Evolutionary conservation across 2,329 filamentous ascomycete species (phyloP).

Genomic region (Parafenestella ontariensis): DNA sequence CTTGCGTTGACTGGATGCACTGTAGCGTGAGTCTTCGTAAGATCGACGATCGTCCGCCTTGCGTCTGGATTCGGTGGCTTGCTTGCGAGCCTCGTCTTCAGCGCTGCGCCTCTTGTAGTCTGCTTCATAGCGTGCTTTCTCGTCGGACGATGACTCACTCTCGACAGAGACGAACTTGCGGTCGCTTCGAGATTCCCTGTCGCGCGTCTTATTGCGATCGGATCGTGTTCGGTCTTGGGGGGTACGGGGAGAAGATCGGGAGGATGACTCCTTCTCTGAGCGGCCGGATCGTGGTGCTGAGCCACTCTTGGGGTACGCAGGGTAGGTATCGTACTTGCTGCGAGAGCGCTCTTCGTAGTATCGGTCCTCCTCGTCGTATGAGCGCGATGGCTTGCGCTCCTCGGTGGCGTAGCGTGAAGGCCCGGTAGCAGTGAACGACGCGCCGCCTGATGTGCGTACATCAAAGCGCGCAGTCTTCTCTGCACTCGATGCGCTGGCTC

Average conservation of each 20-base stretch:
- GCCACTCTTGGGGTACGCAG: conserved; percentile 43
- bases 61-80: conserved; percentile 31
- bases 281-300: conserved; percentile 33
- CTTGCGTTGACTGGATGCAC: conserved; percentile 29
- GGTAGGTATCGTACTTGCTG: conserved; percentile 51
- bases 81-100: conserved; percentile 32
- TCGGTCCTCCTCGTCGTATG: conserved; percentile 44
- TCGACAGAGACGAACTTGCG: conserved; percentile 45
- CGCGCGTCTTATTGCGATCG: conserved; percentile 49
- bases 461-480: conserved; percentile 47
- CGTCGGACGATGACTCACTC: conserved; percentile 44
- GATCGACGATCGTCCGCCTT: conserved; percentile 40
- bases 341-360: conserved; percentile 49
- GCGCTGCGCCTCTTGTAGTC: conserved; percentile 38
- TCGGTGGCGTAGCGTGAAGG: conserved; percentile 40
- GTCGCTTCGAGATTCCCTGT: conserved; percentile 51
- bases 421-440: conserved; percentile 25
- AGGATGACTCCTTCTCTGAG: conserved; percentile 36
- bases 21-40: conserved; percentile 34
- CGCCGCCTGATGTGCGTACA: conserved; percentile 36
- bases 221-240: conserved; percentile 48
- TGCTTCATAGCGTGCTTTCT: conserved; percentile 42
- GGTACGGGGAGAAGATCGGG: conserved; percentile 29
- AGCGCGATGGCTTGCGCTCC: conserved; percentile 37
- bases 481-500: conserved; percentile 25